Percentiles rank a stretch among this genome's conserved stretches.
These are phyloP conservation scores for Cutaneotrichosporon sp. DNA, from an alignment of 1,284 basidiomycete genomes.

Conservation along the genomic window DNA sequence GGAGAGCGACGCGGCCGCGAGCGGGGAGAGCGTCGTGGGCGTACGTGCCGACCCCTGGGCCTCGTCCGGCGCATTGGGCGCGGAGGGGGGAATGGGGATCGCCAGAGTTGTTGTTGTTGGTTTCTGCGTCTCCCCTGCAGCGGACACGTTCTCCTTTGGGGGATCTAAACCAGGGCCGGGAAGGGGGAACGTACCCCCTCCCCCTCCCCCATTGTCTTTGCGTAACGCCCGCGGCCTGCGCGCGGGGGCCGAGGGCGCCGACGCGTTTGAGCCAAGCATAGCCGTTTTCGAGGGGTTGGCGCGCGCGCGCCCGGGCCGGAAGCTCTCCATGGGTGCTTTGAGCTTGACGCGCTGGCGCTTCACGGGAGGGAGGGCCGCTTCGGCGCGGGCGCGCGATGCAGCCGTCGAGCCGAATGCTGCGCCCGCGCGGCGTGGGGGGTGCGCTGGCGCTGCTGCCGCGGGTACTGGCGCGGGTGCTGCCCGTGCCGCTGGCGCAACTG, in stretches of 20 bases:
- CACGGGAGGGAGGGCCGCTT: constrained; percentile 24
- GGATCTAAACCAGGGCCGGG: constrained; percentile 5
- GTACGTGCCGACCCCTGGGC: no score
- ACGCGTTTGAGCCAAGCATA: constrained; percentile 4
- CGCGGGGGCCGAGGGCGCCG: background rate
- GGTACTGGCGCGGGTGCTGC: background rate
- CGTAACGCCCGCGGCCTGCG: background rate
- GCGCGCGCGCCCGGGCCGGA: constrained; percentile 23
- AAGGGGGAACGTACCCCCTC: constrained; percentile 10
- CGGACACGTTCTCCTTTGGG: background rate
- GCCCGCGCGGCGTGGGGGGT: background rate
- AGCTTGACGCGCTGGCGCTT: constrained; percentile 35
- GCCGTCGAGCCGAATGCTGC: constrained; percentile 10
- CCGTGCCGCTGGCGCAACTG: no score
- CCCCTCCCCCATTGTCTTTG: background rate
- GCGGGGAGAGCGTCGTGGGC: background rate
- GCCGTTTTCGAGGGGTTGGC: constrained; percentile 13
- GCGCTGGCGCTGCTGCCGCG: background rate
- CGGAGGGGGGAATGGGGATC: no score
- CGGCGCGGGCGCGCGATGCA: constrained; percentile 17
- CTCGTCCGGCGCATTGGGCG: no score
- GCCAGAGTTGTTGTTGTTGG: no score
- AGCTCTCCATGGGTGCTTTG: constrained; percentile 40
- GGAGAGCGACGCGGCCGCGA: background rate
- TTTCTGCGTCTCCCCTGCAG: background rate